Evolutionary conservation across 139 green algal species (phyloP), one percentile per base, ranked within the genome.

Genomic region (Astrephomene gubernaculifera): DNA sequence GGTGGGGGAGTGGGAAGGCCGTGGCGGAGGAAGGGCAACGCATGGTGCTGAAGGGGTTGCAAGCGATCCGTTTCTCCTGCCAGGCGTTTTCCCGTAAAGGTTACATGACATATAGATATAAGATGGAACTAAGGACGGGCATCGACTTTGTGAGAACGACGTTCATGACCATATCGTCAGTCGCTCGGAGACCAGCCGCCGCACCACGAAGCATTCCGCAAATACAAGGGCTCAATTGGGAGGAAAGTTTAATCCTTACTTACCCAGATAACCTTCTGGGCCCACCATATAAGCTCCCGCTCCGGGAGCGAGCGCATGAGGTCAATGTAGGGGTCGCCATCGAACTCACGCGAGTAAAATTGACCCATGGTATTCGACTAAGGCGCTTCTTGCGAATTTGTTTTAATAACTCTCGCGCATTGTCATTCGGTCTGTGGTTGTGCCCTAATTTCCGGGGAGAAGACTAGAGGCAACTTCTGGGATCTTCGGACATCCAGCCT

Each of bases 231-330:
- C 45, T 45, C 27, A 5, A 44, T 33, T 53, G 41, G 38, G 27
- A n/a, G n/a, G n/a, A n/a, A n/a, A n/a, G n/a, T n/a, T n/a, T n/a
- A n/a, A n/a, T n/a, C n/a, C n/a, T n/a, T n/a, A 88, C 89, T 92
- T 33, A 94, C 89, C 91, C 91, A 94, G n/a, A 94, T 92, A 27
- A 83, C 89, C 76, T 94, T 94, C 84, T 94, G 91, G 6, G 92
- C 87, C 91, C 91, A 94, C 91, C 91, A 94, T 29, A 87, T 73
- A 36, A 94, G 76, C 86, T 94, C 91, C 45, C 91, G 89, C 80
- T 94, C 91, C 19, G 91, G 91, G 61, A 94, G 52, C 7, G 81
- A 87, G 21, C 91, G 91, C 91, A 94, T 92, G 39, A 94, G 90
- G 41, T 94, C 91, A 53, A 94, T 90, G 64, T 94, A 94, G 4